Base-by-base conservation (phyloP, 495 filamentous ascomycete species). In the Aspergillus campestris region DNA sequence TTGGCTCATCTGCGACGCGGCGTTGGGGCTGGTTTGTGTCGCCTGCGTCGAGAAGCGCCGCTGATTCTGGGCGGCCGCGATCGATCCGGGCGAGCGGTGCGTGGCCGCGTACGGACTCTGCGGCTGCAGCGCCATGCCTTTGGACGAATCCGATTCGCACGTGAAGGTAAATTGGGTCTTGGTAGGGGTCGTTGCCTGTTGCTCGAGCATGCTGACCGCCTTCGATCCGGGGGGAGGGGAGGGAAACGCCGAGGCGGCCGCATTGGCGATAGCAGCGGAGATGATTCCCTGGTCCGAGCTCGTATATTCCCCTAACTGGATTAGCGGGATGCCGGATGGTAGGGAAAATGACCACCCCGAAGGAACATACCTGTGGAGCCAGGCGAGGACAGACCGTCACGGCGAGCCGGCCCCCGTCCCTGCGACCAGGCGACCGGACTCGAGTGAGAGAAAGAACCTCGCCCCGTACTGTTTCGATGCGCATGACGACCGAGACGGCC, bases 101-200 rank as follows among this genome's bases (percentile, higher is more conserved):
- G 57, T 55, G 3, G 54, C 45, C 11, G 68, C 46, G 42, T 58
- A 58, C 11, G 67, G 44, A 43, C 57, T 62, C 27, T 69, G 68
- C 33, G 64, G 51, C 30, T 75, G 71, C 64, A 76, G 61, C 4
- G 68, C 70, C 70, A 84, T 78, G 33, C 77, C 77, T 46, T 78
- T 83, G 2, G 77, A 74, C 13, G 81, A 79, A 53, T 87, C 83
- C 1, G 85, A 83, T 38, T 87, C 84, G 62, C 87, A 91, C 2
- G 84, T 92, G 61, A 96, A 96, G 11, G 89, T 95, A 55, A 96
- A 96, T 51, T 94, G 87, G 0, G 83, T 81, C 44, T 88, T 87
- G 8, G 79, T 75, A 28, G 73, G 79, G 3, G 74, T 71, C 7
- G 77, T 73, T 12, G 75, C 62, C 61, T 83, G 77, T 55, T 86